These are phyloP conservation scores for Hypoxylon trugodes DNA, from an alignment of 495 filamentous ascomycete species.

Conservation along the genomic window DNA sequence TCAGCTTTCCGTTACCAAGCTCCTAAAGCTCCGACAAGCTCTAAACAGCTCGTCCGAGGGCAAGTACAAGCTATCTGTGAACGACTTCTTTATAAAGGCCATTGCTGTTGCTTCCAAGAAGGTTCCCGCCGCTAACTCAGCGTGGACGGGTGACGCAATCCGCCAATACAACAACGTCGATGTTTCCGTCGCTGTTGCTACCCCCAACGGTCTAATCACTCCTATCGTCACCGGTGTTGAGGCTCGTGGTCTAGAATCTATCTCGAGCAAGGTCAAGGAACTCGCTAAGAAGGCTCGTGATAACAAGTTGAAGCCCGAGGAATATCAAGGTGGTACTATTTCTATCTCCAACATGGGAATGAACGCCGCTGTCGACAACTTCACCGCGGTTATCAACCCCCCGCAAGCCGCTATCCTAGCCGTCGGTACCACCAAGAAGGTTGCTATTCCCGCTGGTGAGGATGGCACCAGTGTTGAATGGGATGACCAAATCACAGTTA, in stretches of 20 bases:
- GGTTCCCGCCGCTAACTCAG: conserved; percentile 94
- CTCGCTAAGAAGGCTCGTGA: conserved; percentile 95
- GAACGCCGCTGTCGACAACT: conserved; percentile 95
- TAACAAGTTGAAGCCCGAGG: conserved; percentile 98
- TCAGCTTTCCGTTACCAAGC: conserved; percentile 87
- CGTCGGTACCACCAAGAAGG: conserved; percentile 93
- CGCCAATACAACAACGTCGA: conserved; percentile 92
- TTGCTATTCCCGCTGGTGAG: conserved; percentile 84
- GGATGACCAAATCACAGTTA: conserved; percentile 97
- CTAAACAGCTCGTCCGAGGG: conserved; percentile 89
- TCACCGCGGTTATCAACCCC: conserved; percentile 99
- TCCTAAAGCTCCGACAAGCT: conserved; percentile 93
- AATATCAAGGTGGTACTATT: conserved; percentile 99
- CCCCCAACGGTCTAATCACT: conserved; percentile 93
- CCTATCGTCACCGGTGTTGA: conserved; percentile 93
- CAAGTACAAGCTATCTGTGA: conserved; percentile 98
- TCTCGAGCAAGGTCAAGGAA: conserved; percentile 90
- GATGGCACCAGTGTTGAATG: conserved; percentile 85
- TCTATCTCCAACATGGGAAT: conserved; percentile 99
- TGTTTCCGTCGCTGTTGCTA: conserved; percentile 93
- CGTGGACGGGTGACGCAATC: conserved; percentile 89
- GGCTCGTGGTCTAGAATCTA: conserved; percentile 81
- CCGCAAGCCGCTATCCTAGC: conserved; percentile 96
- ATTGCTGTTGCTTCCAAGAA: conserved; percentile 87
- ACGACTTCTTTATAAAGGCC: conserved; percentile 99